Evolutionary conservation across 2,329 filamentous ascomycete species (phyloP).

Genomic region (Colletotrichum sp.): DNA sequence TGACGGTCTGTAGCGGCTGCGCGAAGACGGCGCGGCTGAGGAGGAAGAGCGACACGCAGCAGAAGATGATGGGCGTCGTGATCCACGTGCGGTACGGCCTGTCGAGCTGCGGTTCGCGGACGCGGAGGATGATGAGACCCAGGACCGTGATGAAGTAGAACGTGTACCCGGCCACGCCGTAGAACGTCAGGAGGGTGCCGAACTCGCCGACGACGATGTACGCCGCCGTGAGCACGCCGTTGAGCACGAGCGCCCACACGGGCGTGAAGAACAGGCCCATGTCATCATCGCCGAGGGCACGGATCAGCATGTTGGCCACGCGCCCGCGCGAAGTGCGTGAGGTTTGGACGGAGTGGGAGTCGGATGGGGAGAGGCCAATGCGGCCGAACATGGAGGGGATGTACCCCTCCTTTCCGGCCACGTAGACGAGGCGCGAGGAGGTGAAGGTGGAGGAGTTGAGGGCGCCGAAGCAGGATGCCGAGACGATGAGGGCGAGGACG

Average conservation of each 20-base stretch:
- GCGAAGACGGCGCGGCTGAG: conserved; percentile 89
- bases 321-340: conserved; percentile 59
- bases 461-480: conserved; percentile 90
- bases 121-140: conserved; percentile 87
- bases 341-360: conserved; percentile 42
- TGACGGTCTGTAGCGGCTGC: conserved; percentile 86
- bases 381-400: conserved; percentile 83
- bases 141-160: conserved; percentile 98
- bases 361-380: conserved; percentile 70
- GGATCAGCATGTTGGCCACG: conserved; percentile 62
- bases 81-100: conserved; percentile 97
- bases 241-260: conserved; percentile 88
- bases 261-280: conserved; percentile 90
- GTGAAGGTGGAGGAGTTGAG: conserved; percentile 96
- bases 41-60: conserved; percentile 94
- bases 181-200: conserved; percentile 90
- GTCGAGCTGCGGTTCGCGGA: conserved; percentile 86
- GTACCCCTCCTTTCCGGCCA: conserved; percentile 93
- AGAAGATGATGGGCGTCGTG: conserved; percentile 95
- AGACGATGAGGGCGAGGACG: conserved; percentile 86
- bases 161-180: conserved; percentile 94
- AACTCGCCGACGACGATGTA: conserved; percentile 93
- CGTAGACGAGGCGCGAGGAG: conserved; percentile 88
- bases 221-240: conserved; percentile 71
- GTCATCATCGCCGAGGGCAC: conserved; percentile 76